Evolutionary conservation across 179 eudicot genomes (phyloP).

Genomic region (Silene vulgaris): DNA sequence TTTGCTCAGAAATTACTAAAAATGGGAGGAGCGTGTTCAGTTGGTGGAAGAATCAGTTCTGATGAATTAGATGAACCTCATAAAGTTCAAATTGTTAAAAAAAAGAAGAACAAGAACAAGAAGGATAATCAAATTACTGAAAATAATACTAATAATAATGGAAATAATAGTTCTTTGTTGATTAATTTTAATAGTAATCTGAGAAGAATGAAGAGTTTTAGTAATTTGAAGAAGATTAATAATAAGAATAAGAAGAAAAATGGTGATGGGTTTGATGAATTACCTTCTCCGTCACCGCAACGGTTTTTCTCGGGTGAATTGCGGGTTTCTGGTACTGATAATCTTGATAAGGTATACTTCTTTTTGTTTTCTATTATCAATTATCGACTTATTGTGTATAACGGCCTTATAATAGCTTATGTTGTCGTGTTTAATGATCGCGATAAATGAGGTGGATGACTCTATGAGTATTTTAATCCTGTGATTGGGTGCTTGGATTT

Average conservation of each 20-base stretch:
- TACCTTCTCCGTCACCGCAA: conserved; percentile 20
- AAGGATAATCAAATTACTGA: not conserved
- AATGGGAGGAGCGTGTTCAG: conserved; percentile 38
- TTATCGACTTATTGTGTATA: too few species aligned
- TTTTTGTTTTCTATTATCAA: not conserved
- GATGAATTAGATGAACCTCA: conserved; percentile 25
- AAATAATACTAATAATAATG: not conserved
- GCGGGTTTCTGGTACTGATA: conserved; percentile 22
- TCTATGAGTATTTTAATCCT: too few species aligned
- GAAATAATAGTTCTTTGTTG: not conserved
- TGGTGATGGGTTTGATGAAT: not conserved
- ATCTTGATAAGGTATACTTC: conserved; percentile 21
- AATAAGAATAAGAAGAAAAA: conserved; percentile 4
- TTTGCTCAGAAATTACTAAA: not conserved
- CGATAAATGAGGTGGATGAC: too few species aligned
- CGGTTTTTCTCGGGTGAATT: conserved; percentile 29
- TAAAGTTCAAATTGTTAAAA: not conserved
- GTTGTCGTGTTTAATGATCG: too few species aligned
- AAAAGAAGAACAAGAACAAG: not conserved
- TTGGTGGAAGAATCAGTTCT: conserved; percentile 27
- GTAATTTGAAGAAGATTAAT: conserved; percentile 25
- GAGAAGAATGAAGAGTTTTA: conserved; percentile 26
- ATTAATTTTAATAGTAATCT: conserved; percentile 15
- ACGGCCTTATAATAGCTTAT: not conserved
- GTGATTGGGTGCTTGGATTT: too few species aligned